Percentiles rank a stretch among this genome's conserved stretches.
These are phyloP conservation scores for Petunia hybrid DNA, from an alignment of 305 asterid species.

Conservation along the genomic window DNA sequence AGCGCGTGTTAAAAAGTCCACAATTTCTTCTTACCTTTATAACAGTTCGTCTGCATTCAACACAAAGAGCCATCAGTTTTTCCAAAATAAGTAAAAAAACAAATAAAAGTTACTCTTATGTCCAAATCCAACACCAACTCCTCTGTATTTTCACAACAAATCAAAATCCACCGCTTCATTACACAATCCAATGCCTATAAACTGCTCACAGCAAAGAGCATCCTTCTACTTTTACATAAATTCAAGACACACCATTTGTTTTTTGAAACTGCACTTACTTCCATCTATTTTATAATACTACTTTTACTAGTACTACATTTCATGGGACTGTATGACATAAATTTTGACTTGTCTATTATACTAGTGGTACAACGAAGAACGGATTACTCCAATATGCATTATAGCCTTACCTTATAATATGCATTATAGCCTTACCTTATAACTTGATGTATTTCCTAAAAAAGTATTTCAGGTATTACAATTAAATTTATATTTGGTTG, in stretches of 20 bases:
- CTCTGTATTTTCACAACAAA: slow-evolving; percentile 1
- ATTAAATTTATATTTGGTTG: too few species aligned
- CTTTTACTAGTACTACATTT: too few species aligned
- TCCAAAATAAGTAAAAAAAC: not conserved
- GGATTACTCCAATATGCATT: too few species aligned
- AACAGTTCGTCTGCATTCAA: not conserved
- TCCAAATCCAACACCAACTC: slow-evolving; percentile 1
- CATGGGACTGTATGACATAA: too few species aligned
- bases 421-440: too few species aligned
- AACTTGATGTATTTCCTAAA: too few species aligned
- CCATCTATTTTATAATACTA: not conserved
- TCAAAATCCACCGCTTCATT: slow-evolving; percentile 20
- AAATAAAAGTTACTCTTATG: not conserved
- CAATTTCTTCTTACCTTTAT: not conserved
- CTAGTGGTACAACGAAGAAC: too few species aligned
- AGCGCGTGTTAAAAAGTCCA: not conserved
- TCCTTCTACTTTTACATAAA: not conserved
- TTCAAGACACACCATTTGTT: not conserved
- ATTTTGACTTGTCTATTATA: too few species aligned
- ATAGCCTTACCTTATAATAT: too few species aligned
- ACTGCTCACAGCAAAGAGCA: not conserved
- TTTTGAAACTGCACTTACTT: not conserved
- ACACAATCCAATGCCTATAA: not conserved
- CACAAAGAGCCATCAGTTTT: not conserved
- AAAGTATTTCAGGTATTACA: too few species aligned